Conservation (phyloP, 768 basidiomycete genomes). For the Lepiota brunneoincarnata region DNA sequence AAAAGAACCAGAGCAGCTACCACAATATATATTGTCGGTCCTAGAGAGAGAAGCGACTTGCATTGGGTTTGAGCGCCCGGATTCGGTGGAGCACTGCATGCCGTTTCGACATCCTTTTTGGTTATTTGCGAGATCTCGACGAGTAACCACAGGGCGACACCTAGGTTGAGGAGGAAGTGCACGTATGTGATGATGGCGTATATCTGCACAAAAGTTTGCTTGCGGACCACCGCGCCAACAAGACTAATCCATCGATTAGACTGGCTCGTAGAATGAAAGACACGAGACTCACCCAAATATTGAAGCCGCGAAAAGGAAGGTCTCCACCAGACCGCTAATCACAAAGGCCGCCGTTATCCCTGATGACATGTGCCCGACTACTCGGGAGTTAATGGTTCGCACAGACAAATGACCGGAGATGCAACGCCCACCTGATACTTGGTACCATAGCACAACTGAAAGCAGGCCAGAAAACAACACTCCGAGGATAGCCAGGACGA, state of each 20-base stretch:
- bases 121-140: conserved; percentile 46
- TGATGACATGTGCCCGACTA: conserved; percentile 35
- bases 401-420: not conserved
- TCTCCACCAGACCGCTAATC: conserved; percentile 51
- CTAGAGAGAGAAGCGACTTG: conserved; percentile 34
- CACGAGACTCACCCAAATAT: conserved; percentile 46
- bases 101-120: conserved; percentile 34
- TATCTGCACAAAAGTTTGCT: conserved; percentile 55
- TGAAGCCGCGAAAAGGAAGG: conserved; percentile 49
- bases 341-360: conserved; percentile 41
- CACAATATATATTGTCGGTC: conserved; percentile 44
- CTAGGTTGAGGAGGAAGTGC: conserved; percentile 56
- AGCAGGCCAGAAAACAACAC: conserved; percentile 54
- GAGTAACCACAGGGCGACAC: conserved; percentile 49
- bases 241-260: conserved; percentile 35
- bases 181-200: conserved; percentile 57
- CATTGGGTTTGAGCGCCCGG: conserved; percentile 43
- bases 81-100: conserved; percentile 46
- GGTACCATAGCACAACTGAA: conserved; percentile 58
- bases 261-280: not conserved
- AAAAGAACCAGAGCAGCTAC: conserved; percentile 43
- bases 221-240: conserved; percentile 60
- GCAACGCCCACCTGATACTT: conserved; percentile 49
- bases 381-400: not conserved
- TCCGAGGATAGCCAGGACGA: conserved; percentile 50